Evolutionary conservation across 2,329 filamentous ascomycete species (phyloP).

Genomic region (Trichoderma arundinaceum): DNA sequence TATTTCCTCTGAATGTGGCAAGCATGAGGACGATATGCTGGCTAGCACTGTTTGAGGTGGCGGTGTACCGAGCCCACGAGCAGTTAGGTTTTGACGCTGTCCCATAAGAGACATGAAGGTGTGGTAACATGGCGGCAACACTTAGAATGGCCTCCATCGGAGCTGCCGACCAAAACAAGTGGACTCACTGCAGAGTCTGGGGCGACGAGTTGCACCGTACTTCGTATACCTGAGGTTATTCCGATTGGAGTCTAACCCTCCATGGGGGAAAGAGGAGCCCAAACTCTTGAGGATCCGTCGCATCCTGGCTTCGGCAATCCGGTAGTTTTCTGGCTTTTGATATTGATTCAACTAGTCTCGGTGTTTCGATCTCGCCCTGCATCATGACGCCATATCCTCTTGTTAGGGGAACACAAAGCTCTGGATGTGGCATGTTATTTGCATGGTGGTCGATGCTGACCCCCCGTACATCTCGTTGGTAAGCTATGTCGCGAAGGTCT

Average conservation of each 20-base stretch:
- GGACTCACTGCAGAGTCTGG: neutral
- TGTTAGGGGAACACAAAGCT: neutral
- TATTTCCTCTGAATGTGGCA: neutral
- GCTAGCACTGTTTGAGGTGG: conserved; percentile 6
- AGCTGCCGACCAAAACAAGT: neutral
- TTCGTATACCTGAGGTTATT: neutral
- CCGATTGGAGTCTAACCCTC: neutral
- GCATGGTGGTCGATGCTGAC: neutral
- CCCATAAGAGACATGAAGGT: conserved; percentile 2
- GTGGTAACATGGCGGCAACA: conserved; percentile 1
- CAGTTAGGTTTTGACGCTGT: conserved; percentile 5
- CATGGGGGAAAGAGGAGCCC: neutral
- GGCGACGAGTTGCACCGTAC: neutral
- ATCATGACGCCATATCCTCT: conserved; percentile 28
- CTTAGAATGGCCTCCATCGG: neutral
- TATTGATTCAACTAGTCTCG: neutral
- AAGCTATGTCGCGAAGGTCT: neutral
- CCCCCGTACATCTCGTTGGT: neutral
- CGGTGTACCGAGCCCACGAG: conserved; percentile 4
- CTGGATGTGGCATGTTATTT: conserved; percentile 16
- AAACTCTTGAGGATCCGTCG: neutral
- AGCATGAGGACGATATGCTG: neutral
- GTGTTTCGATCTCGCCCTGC: conserved; percentile 16
- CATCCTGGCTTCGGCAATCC: neutral
- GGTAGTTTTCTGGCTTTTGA: neutral